phyloP scores from a whole-genome alignment of 371 early-diverging fungal species.

The Rhizomucor pusillus region DNA sequence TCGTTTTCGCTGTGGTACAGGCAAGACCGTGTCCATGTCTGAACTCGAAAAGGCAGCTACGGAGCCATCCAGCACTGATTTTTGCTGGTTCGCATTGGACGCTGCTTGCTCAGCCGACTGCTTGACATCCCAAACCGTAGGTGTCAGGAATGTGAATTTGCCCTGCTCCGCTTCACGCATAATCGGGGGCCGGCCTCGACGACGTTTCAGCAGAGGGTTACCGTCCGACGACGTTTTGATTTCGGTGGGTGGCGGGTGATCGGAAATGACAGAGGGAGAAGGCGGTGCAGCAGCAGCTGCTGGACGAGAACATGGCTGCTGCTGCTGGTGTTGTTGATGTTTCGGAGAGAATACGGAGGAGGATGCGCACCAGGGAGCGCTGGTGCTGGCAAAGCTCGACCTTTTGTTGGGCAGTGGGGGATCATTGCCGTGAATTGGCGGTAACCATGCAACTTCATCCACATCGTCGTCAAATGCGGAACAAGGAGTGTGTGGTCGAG shows the following conservation, averaged over 20 bases:
- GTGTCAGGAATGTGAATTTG: slow-evolving; percentile 46
- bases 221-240: slow-evolving; percentile 31
- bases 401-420: slow-evolving; percentile 11
- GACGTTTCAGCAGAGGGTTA: slow-evolving; percentile 40
- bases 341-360: too few relatives aligned
- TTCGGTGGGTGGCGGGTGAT: slow-evolving; percentile 21
- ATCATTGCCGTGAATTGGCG: slow-evolving; percentile 17
- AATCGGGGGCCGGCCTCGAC: slow-evolving; percentile 44
- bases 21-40: slow-evolving; percentile 36
- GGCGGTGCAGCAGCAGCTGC: too few relatives aligned
- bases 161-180: slow-evolving; percentile 22
- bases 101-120: slow-evolving; percentile 2
- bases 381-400: too few relatives aligned
- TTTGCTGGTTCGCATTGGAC: neutral
- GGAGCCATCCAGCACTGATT: too few relatives aligned
- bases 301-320: neutral
- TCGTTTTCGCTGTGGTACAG: slow-evolving; percentile 43
- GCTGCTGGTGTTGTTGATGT: slow-evolving; percentile 8
- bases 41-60: slow-evolving; percentile 40
- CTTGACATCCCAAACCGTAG: slow-evolving; percentile 46
- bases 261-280: too few relatives aligned
- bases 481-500: neutral
- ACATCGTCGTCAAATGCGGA: too few relatives aligned
- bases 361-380: too few relatives aligned
- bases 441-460: neutral